Base-by-base conservation (phyloP, 1,284 basidiomycete genomes). In the Sphaerobolus stellatus region DNA sequence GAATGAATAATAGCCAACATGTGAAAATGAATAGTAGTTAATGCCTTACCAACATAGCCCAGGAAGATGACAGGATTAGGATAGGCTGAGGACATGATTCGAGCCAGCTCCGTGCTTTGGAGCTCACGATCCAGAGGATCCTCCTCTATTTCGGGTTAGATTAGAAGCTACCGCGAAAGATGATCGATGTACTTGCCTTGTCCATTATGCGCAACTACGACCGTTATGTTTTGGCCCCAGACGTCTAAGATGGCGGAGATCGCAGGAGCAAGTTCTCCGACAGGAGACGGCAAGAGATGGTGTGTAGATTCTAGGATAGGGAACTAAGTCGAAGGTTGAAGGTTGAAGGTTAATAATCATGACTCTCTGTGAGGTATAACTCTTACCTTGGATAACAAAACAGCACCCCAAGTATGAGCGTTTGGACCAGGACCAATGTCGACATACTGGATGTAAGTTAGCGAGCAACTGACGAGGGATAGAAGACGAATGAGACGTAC, bases 241-340 rank as follows among this genome's bases (percentile, higher is more conserved):
- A 95, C 77, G 58, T 96, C 89, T 14, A 98, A 76, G 5, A 92
- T 83, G 1, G 94, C 94, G 66, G 91, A 88, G 52, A 95, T 95
- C 0, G 93, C 93, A 0, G 94, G 94, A 0, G 94, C 94, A 16
- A 98, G 83, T 70, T 98, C 94, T 16, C 92, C 89, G 50, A 80
- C 72, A 5, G 94, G 94, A 1, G 92, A 95, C 0, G 94, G 94
- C 24, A 97, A 78, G 3, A 97, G 79, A 66, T 96, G 91, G 65
- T 97, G 94, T 5, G 85, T 89, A 3, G 91, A 90, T 64, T 88
- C 88, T 64, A 97, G 77, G 68, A 98, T 97, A 0, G 94, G 94
- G 73, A 93, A 97, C 83, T 90, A 57, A 4, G 20, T 25, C 28
- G 24, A 27, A 7, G 16, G 30, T n/a, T n/a, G n/a, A n/a, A n/a